Evolutionary conservation across 768 basidiomycete genomes (phyloP).

Genomic region (Mycena maculata): DNA sequence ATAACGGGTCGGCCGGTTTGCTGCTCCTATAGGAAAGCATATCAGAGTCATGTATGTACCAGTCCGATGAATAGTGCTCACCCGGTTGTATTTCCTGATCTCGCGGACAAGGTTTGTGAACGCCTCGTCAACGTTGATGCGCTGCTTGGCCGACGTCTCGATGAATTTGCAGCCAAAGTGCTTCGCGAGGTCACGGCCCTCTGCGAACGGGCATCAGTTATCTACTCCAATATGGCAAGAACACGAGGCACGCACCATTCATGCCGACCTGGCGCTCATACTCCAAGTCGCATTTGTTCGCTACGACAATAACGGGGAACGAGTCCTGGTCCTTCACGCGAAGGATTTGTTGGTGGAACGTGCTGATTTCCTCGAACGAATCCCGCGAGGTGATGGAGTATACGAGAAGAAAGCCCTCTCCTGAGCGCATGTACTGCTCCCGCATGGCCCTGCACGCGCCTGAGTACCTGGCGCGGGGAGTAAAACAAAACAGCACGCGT

Average conservation of each 20-base stretch:
- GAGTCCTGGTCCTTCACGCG: constrained; percentile 96
- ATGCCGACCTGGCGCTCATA: constrained; percentile 96
- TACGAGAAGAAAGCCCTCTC: constrained; percentile 97
- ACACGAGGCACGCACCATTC: constrained; percentile 85
- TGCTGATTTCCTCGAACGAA: constrained; percentile 97
- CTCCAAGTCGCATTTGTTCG: constrained; percentile 98
- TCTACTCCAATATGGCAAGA: too few relatives aligned
- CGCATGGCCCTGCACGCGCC: constrained; percentile 84
- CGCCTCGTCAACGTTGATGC: constrained; percentile 97
- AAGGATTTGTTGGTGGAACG: constrained; percentile 95
- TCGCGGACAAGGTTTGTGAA: constrained; percentile 94
- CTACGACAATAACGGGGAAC: constrained; percentile 95
- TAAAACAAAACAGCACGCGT: constrained; percentile 43
- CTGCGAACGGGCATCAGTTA: too few relatives aligned
- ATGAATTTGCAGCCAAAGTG: constrained; percentile 91
- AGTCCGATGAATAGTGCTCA: constrained; percentile 44
- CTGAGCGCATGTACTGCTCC: constrained; percentile 99
- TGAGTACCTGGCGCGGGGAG: constrained; percentile 1
- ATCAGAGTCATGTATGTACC: constrained; percentile 20
- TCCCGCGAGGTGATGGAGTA: constrained; percentile 98
- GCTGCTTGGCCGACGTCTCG: constrained; percentile 95
- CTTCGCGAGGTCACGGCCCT: constrained; percentile 97
- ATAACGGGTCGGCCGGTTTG: constrained; percentile 79
- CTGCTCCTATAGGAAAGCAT: constrained; percentile 64
- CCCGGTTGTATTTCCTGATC: constrained; percentile 95